These are phyloP conservation scores for Fusarium solani-melongenae DNA, from an alignment of 2,329 filamentous ascomycete species.

Conservation along the genomic window DNA sequence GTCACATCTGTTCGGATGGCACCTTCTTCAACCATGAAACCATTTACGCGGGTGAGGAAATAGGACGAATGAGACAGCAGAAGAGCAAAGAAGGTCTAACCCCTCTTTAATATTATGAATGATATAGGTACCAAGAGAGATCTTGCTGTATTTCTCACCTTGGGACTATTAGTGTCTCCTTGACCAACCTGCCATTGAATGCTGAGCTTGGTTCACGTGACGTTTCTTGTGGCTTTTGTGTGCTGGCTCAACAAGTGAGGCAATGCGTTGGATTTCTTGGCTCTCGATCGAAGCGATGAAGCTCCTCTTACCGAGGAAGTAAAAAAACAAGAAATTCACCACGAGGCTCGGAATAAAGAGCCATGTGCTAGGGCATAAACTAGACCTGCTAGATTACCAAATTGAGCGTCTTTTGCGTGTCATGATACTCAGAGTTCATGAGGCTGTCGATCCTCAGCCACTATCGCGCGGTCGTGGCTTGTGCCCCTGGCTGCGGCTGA, in stretches of 20 bases:
- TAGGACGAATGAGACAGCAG: not conserved
- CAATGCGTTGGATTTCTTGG: slow-evolving; percentile 3
- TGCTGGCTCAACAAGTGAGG: not conserved
- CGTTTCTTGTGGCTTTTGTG: not conserved
- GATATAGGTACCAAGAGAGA: not conserved
- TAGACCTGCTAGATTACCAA: not conserved
- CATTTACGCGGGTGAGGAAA: not conserved
- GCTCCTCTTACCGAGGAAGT: not conserved
- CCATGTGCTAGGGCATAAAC: not conserved
- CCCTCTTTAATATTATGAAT: not conserved
- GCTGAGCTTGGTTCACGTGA: not conserved
- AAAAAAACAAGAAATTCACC: not conserved
- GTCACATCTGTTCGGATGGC: not conserved
- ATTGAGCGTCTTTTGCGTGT: not conserved
- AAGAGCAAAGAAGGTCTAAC: not conserved
- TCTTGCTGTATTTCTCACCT: not conserved
- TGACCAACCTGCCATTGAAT: not conserved
- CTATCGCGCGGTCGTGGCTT: slow-evolving; percentile 18
- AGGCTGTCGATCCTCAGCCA: slow-evolving; percentile 1
- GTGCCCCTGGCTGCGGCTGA: slow-evolving; percentile 29
- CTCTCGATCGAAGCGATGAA: not conserved
- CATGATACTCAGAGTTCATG: not conserved
- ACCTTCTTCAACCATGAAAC: not conserved
- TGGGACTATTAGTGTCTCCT: not conserved
- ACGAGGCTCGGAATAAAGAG: not conserved